Base-by-base conservation (phyloP, 2,329 filamentous ascomycete genomes). In the Penicillium griseofulvum region DNA sequence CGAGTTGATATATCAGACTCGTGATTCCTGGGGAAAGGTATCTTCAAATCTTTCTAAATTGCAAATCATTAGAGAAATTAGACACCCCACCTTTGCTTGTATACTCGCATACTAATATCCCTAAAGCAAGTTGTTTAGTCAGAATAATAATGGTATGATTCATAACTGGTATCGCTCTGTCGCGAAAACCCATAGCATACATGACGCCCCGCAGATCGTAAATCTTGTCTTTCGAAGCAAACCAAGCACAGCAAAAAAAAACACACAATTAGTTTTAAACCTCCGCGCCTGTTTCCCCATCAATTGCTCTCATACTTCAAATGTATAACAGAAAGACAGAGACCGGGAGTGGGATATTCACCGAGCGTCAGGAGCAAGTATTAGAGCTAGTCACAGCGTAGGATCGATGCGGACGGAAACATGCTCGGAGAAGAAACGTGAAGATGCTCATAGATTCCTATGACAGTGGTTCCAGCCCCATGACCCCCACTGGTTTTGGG, bases 391-490 rank as follows among this genome's bases (percentile, higher is more conserved):
- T 38, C 44, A 62, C 63, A 62, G 58, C 60, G 60, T 50, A 55
- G 54, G 55, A 57, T 47, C 45, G 43, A 57, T 53, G 60, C 54
- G 44, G 55, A 55, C 42, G 47, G 54, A 61, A 56, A 56, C 56
- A 65, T 64, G 56, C 60, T 60, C 54, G 57, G 34, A 55, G 58
- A 63, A 61, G 48, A 61, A 46, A 58, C 55, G 28, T 52, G 52
- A 55, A 52, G 42, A 55, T 39, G 22, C 39, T 49, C 26, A 53
- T 60, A 58, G 34, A 57, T 56, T 47, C 42, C 42, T 45, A 46
- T 29, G 39, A 50, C 52, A 52, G 46, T 31, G 29, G 46, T 28
- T 28, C 22, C 22, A 22, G 26, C 17, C 17, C 29, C 17, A 37
- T 46, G n/a, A 34, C 22, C 24, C 29, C 16, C 38, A 47, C 19